Conservation (phyloP, 805 yeast species). For the Pichia rugopelliculosa region DNA sequence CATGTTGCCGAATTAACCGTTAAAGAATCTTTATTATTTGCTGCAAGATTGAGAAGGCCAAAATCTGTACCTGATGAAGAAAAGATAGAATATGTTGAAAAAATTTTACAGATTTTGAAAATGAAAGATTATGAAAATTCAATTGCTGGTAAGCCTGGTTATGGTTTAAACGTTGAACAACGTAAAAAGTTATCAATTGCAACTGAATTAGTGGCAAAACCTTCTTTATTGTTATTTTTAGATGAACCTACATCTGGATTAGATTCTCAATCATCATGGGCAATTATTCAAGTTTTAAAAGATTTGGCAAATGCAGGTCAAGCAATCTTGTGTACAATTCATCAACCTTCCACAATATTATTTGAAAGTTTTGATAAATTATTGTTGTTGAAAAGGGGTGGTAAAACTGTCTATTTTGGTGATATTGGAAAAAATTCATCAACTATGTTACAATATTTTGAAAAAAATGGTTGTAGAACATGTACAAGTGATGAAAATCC, state of each 20-base stretch:
- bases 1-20: slow-evolving; percentile 46
- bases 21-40: slow-evolving; percentile 41
- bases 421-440: slow-evolving; percentile 41
- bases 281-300: slow-evolving; percentile 45
- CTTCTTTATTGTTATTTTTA: slow-evolving; percentile 43
- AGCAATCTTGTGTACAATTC: slow-evolving; percentile 52
- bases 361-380: slow-evolving; percentile 36
- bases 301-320: slow-evolving; percentile 46
- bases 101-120: slow-evolving; percentile 31
- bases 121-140: slow-evolving; percentile 46
- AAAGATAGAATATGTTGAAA: slow-evolving; percentile 38
- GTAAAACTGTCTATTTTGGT: slow-evolving; percentile 48
- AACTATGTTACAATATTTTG: slow-evolving; percentile 39
- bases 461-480: slow-evolving; percentile 51
- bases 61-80: slow-evolving; percentile 33
- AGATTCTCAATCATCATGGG: slow-evolving; percentile 55
- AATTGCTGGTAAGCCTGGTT: slow-evolving; percentile 38
- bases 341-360: slow-evolving; percentile 42
- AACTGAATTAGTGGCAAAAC: slow-evolving; percentile 49
- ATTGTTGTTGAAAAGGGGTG: slow-evolving; percentile 42
- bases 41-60: slow-evolving; percentile 43
- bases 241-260: slow-evolving; percentile 59
- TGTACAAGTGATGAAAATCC: slow-evolving; percentile 61
- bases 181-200: slow-evolving; percentile 48
- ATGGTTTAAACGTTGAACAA: slow-evolving; percentile 48